Evolutionary conservation across 495 filamentous ascomycete species (phyloP), one percentile per base, ranked within the genome.

Genomic region (Usnea hakonensis): DNA sequence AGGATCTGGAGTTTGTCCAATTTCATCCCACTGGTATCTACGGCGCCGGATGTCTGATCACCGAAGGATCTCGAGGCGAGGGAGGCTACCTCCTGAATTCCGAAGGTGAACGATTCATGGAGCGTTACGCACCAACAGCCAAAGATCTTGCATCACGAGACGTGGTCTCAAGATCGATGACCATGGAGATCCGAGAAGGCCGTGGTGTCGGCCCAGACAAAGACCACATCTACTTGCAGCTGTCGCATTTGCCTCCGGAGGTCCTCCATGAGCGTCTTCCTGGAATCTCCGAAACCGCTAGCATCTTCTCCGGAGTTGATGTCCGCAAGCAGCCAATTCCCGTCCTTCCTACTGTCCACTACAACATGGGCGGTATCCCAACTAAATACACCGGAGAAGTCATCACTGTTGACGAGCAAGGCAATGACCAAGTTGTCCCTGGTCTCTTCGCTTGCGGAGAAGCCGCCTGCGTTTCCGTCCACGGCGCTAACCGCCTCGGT

Each of bases 21-120:
- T 98, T 98, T 85, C 94, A 98, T 77, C 94, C 94, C 30, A 96
- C 94, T 58, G 94, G 94, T 79, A 98, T 98, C 78, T 98, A 98
- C 77, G 94, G 94, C 74, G 94, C 94, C 66, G 94, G 94, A 67
- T 96, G 93, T 77, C 77, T 98, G 82, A 98, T 98, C 72, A 98
- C 94, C 44, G 93, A 98, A 79, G 94, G 94, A 68, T 90, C 94
- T 68, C 90, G 94, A 81, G 94, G 94, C 77, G 94, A 98, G 81
- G 94, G 94, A 80, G 94, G 94, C 72, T 96, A 96, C 76, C 84
- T 98, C 36, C 84, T 97, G 58, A 98, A 98, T 81, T 87, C 85
- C 38, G 88, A 97, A 81, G 94, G 94, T 77, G 94, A 97, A 78
- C 88, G 93, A 69, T 98, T 98, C 78, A 98, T 98, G 93, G 92